These are phyloP conservation scores for Exophiala spinifera DNA, from an alignment of 2,329 filamentous ascomycete genomes.

Conservation along the genomic window DNA sequence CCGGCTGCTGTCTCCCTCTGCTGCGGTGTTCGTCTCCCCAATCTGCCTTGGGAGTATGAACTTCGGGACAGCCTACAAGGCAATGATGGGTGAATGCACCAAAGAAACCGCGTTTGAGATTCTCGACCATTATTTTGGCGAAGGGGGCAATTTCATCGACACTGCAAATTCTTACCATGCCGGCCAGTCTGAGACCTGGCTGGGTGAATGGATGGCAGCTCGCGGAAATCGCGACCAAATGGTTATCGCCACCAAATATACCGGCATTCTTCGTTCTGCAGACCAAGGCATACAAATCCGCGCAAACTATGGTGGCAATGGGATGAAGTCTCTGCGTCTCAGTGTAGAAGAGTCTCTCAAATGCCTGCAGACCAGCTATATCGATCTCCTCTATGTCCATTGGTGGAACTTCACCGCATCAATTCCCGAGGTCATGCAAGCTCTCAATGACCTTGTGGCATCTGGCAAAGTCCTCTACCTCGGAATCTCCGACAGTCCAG, in stretches of 20 bases:
- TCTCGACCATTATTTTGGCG: slow-evolving; percentile 46
- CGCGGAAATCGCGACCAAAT: slow-evolving; percentile 49
- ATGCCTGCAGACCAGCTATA: slow-evolving; percentile 36
- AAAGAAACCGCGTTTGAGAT: slow-evolving; percentile 47
- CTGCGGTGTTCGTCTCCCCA: slow-evolving; percentile 53
- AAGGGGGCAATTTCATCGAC: slow-evolving; percentile 53
- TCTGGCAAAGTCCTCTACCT: slow-evolving; percentile 66
- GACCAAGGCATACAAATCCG: slow-evolving; percentile 34
- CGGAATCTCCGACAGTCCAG: slow-evolving; percentile 46
- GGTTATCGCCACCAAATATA: slow-evolving; percentile 56
- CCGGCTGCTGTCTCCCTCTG: slow-evolving; percentile 51
- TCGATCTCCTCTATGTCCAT: slow-evolving; percentile 38
- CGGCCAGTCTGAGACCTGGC: slow-evolving; percentile 47
- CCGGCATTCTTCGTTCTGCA: slow-evolving; percentile 34
- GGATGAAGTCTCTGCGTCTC: slow-evolving; percentile 33
- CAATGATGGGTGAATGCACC: slow-evolving; percentile 34
- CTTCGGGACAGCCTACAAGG: slow-evolving; percentile 50
- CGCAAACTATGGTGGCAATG: slow-evolving; percentile 44
- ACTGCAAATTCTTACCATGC: slow-evolving; percentile 46
- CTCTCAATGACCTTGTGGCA: slow-evolving; percentile 58
- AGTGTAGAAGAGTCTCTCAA: slow-evolving; percentile 34
- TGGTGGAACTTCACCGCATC: slow-evolving; percentile 63
- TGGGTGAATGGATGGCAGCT: slow-evolving; percentile 52
- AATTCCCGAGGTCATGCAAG: slow-evolving; percentile 67
- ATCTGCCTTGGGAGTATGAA: slow-evolving; percentile 56